Base-by-base conservation (phyloP, 495 filamentous ascomycete genomes). In the Echria macrotheca region DNA sequence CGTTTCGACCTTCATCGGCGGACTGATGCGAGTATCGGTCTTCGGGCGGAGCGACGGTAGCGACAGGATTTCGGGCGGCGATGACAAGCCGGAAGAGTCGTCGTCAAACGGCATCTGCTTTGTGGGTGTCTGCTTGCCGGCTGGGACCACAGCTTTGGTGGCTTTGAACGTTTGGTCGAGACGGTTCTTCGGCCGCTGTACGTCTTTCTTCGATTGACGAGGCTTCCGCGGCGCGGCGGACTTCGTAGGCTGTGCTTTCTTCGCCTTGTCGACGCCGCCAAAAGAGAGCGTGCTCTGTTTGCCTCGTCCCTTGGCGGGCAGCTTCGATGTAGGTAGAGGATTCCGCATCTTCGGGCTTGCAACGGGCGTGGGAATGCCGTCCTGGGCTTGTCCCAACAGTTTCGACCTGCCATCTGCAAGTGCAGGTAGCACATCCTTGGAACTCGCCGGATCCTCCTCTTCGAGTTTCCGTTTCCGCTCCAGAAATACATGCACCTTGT, bases 311-410 rank as follows among this genome's bases (percentile, higher is more conserved):
- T 62, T 66, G 53, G 28, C 39, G 14, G 44, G 48, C 9, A 63
- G 49, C 49, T 69, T 66, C 17, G 47, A 36, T 7, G 37, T 42
- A 58, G 73, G 69, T 56, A 77, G 55, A 56, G 68, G 60, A 59
- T 66, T 73, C 42, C 77, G 71, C 17, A 66, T 74, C 69, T 63
- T 68, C 49, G 77, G 80, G 52, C 72, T 83, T 0, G 76, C 72
- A 50, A 72, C 74, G 38, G 85, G 84, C 10, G 83, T 87, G n/a
- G 80, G 75, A 38, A 87, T 80, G 29, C 79, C 80, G 14, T 42
- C 52, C 19, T 58, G 33, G 28, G 57, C 40, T 5, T 49, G 53
- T 29, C 52, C 56, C n/a, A 52, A 54, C 38, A 56, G 57, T 7
- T 49, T 29, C 5, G 60, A 61, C 5, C 50, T 38, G 18, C 52